Conservation (phyloP, 257 asterid genomes). For the Agastache rugosa region DNA sequence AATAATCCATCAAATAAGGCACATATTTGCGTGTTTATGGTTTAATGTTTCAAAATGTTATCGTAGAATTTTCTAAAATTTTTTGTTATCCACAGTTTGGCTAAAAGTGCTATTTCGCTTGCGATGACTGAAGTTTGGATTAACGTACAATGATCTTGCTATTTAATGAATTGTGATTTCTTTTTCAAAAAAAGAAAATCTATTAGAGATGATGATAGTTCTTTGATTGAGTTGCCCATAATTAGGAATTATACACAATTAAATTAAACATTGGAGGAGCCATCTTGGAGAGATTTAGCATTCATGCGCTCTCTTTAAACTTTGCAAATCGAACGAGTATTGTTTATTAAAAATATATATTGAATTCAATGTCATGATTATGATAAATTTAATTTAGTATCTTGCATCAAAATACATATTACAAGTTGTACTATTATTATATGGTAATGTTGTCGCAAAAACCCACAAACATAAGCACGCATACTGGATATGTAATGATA, state of each 20-base stretch:
- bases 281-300: neutral
- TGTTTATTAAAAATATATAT: neutral
- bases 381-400: neutral
- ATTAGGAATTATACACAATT: too few relatives aligned
- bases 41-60: too few relatives aligned
- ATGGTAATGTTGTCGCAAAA: conserved; percentile 19
- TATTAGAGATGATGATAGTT: neutral
- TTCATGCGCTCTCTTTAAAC: neutral
- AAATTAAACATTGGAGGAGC: too few relatives aligned
- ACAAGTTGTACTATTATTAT: neutral
- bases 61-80: too few relatives aligned
- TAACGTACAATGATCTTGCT: too few relatives aligned
- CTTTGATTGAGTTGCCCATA: neutral
- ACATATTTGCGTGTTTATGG: too few relatives aligned
- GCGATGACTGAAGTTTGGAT: too few relatives aligned
- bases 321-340: neutral
- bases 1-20: too few relatives aligned
- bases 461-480: conserved; percentile 29
- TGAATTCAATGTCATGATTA: neutral
- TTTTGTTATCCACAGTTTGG: too few relatives aligned
- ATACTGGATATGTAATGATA: conserved; percentile 31
- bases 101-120: too few relatives aligned
- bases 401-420: neutral
- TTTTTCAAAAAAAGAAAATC: too few relatives aligned
- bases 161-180: too few relatives aligned